Evolutionary conservation across 2,329 filamentous ascomycete species (phyloP), one percentile per base, ranked within the genome.

Genomic region (Clonostachys sp.): DNA sequence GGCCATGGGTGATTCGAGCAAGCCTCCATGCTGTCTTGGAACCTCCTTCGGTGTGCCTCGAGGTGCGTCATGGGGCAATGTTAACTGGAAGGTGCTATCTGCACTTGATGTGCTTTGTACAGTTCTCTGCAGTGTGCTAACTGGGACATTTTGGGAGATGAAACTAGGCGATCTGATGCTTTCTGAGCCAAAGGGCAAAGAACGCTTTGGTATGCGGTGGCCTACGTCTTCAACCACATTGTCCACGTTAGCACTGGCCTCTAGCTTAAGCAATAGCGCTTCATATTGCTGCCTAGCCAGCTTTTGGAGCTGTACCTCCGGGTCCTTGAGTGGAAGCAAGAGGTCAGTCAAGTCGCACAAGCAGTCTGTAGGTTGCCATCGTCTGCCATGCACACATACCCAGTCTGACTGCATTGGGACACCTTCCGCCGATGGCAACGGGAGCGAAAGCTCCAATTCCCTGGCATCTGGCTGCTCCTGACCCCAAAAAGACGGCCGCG

Each of bases 361-460:
- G 66, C 76, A 80, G 64, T 78, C 75, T 59, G 68, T 64, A 52
- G 71, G 71, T 51, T 57, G 62, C 70, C 74, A 80, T 54, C 61
- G 58, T 52, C 62, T 64, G 52, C 76, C 76, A 61, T 80, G 77
- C 68, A 77, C 77, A 89, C 89, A 86, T 90, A 96, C 91, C 92
- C 92, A 96, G 67, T 96, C 89, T 63, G 82, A 79, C 77, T 96
- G 91, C 65, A 82, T 77, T 52, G 91, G 91, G 53, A 96, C 91
- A 45, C 90, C 91, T 63, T 89, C 81, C 44, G 91, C 91, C 54
- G 74, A 73, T 51, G 89, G 89, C 55, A 96, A 74, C 59, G 77
- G 73, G 52, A 75, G 77, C 53, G 72, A 68, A 45, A 80, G 80
- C 48, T 74, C 74, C 50, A 80, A 80, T 24, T 41, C 41, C 18